These are phyloP conservation scores for Blastocystis sp. DNA, from an alignment of 352 stramenopile species.

Conservation along the genomic window DNA sequence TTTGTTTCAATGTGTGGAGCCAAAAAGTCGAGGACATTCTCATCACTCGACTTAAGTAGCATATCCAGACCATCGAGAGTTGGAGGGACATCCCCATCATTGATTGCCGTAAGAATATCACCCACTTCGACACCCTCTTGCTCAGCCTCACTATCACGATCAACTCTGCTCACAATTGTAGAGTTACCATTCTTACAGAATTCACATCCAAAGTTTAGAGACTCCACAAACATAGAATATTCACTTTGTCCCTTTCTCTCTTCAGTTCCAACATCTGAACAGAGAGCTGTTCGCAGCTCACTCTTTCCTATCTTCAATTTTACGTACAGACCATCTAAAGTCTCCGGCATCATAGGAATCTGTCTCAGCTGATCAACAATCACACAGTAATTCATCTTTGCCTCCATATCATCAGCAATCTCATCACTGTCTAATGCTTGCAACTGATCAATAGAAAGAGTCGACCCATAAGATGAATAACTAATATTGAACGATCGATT, in stretches of 20 bases:
- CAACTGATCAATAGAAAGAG: slow-evolving; percentile 28
- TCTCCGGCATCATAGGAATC: neutral
- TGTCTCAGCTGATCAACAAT: neutral
- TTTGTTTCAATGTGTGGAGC: neutral
- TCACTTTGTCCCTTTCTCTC: neutral
- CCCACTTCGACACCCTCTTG: neutral
- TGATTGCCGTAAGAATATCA: neutral
- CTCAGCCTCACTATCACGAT: neutral
- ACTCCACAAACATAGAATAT: neutral
- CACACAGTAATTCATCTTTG: slow-evolving; percentile 32
- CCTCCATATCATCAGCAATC: slow-evolving; percentile 20
- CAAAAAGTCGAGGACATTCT: neutral
- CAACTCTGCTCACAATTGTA: neutral
- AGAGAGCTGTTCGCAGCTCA: neutral
- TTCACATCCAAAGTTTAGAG: neutral
- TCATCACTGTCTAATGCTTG: neutral
- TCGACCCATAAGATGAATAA: neutral
- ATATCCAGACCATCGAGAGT: neutral
- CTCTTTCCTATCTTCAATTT: neutral
- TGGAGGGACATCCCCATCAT: neutral
- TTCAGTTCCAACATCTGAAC: neutral
- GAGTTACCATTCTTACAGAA: neutral
- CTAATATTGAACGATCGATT: neutral
- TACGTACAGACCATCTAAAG: neutral
- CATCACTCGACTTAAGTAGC: neutral